Conservation (phyloP, 257 asterid genomes). For the Solanum sparsipilum region DNA sequence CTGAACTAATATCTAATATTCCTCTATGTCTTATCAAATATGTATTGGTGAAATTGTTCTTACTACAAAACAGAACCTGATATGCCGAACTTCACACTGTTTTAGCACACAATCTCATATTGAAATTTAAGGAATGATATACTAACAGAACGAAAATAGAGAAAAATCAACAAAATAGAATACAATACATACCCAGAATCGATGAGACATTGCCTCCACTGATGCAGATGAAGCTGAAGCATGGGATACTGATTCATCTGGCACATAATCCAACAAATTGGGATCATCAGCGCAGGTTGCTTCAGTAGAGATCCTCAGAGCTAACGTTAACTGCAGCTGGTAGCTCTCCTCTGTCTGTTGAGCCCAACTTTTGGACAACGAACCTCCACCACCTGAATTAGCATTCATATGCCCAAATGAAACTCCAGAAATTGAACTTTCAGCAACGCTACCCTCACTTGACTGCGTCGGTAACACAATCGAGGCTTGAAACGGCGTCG, state of each 20-base stretch:
- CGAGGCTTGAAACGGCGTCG: neutral
- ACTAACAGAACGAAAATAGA: neutral
- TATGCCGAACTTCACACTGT: neutral
- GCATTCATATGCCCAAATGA: neutral
- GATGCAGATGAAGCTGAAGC: constrained; percentile 30
- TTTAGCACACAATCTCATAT: neutral
- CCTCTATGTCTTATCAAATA: neutral
- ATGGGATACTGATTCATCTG: constrained; percentile 34
- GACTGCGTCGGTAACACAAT: neutral
- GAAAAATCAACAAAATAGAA: neutral
- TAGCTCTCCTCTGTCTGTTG: constrained; percentile 98
- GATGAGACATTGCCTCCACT: constrained; percentile 61
- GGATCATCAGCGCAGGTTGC: constrained; percentile 82
- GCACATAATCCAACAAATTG: constrained; percentile 66
- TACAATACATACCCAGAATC: constrained; percentile 59
- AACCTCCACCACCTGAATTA: constrained; percentile 29
- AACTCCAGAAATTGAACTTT: constrained; percentile 72
- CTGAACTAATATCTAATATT: neutral
- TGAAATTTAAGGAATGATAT: neutral
- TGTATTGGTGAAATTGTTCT: neutral
- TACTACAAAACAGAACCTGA: neutral
- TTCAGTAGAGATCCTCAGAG: constrained; percentile 74
- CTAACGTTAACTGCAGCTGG: constrained; percentile 77
- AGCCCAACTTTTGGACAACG: constrained; percentile 78
- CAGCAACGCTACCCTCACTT: constrained; percentile 3